Evolutionary conservation across 345 rosid species (phyloP), one percentile per base, ranked within the genome.

Genomic region (Cardamine resedifolia): DNA sequence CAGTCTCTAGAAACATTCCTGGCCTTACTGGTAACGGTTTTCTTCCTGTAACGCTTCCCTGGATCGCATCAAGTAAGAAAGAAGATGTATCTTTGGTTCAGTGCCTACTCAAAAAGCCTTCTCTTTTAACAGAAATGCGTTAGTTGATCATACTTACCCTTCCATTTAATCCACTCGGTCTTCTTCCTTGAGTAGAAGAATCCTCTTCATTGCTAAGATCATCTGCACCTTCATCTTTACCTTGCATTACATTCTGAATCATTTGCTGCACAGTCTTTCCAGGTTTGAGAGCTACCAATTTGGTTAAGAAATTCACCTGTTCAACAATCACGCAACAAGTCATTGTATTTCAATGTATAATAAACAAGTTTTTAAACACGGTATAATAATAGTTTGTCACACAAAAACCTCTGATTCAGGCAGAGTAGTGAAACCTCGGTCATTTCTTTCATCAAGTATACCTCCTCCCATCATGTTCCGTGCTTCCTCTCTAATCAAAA

Each of bases 391-490:
- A 43, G 34, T 63, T 63, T 8, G 18, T 52, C 48, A 20, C 24
- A 30, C 63, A 67, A 67, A 67, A 28, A 88, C 98, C 94, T 94
- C 97, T 70, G 98, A 89, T 82, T 91, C 89, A 43, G 97, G 97
- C 76, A 91, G 88, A 28, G 98, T 88, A 45, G 74, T 79, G 67
- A 90, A 91, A 52, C 98, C 98, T 69, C 96, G 90, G 77, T 91
- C 96, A 83, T 89, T 94, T 83, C 98, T 85, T 79, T 89, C 95
- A 77, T 94, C 98, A 57, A 91, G 81, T 64, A 94, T 85, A 78
- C 98, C 97, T 69, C 95, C 98, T 58, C 97, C 97, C 97, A 91
- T 94, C 97, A 91, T 88, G 69, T 87, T 82, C 61, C 96, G 80
- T 11, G 96, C 96, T 84, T 94, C 98, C 80, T 94, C 96, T 83